Evolutionary conservation across 345 rosid species (phyloP).

Genomic region (Arabidopsis suecica): DNA sequence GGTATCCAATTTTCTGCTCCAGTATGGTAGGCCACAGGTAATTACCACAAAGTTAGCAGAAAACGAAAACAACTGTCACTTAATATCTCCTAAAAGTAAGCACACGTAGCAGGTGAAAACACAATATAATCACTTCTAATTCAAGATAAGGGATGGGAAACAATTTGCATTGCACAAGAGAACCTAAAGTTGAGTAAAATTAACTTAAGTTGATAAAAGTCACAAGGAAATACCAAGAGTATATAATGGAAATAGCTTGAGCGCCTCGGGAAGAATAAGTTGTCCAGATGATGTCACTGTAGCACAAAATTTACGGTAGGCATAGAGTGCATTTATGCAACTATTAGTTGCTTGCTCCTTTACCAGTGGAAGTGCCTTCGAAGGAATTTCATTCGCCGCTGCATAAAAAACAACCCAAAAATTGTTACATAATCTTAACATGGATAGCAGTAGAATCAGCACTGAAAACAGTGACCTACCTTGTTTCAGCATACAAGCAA

Average conservation of each 20-base stretch:
- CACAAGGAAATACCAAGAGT: conserved; percentile 70
- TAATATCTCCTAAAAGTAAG: background rate
- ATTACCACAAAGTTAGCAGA: conserved; percentile 8
- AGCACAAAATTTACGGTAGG: conserved; percentile 97
- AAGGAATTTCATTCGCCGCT: conserved; percentile 83
- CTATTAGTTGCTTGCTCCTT: conserved; percentile 79
- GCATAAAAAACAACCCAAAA: conserved; percentile 33
- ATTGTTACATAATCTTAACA: conserved; percentile 16
- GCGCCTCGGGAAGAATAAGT: conserved; percentile 98
- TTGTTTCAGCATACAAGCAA: conserved; percentile 95
- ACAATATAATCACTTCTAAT: conserved; percentile 6
- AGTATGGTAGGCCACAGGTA: conserved; percentile 5
- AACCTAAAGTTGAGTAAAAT: conserved; percentile 3
- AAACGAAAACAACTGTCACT: conserved; percentile 5
- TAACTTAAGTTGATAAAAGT: conserved; percentile 23
- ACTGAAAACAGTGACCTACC: conserved; percentile 50
- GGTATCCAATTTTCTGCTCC: conserved; percentile 9
- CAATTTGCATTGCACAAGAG: conserved; percentile 6
- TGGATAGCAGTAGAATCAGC: conserved; percentile 17
- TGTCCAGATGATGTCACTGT: conserved; percentile 96
- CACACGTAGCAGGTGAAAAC: background rate
- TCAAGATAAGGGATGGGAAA: conserved; percentile 15
- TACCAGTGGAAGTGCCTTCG: conserved; percentile 62
- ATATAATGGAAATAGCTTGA: conserved; percentile 90
- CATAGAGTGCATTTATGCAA: conserved; percentile 74